Conservation (phyloP, 768 basidiomycete species). For the Crassisporium funariophilum region DNA sequence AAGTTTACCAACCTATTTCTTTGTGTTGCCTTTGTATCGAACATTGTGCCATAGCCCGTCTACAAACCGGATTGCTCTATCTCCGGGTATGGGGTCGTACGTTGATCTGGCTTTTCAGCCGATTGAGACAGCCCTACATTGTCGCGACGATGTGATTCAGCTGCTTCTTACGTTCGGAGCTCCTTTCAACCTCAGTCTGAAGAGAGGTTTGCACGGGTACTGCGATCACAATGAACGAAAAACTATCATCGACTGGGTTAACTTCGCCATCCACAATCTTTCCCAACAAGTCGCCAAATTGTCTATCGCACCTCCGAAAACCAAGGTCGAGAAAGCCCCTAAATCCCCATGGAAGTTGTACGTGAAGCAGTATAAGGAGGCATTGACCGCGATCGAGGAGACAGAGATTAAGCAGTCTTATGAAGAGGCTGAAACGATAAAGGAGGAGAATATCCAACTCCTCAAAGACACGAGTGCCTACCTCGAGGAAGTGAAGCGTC, state of each 20-base stretch:
- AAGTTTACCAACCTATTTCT: slow-evolving; percentile 8
- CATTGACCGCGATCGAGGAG: neutral
- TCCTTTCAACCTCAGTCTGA: slow-evolving; percentile 34
- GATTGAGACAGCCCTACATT: slow-evolving; percentile 38
- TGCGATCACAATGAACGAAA: slow-evolving; percentile 18
- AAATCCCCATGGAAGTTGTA: slow-evolving; percentile 15
- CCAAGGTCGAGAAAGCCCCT: slow-evolving; percentile 5
- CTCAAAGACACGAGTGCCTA: slow-evolving; percentile 32
- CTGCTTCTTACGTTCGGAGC: slow-evolving; percentile 42
- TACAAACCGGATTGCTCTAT: slow-evolving; percentile 12
- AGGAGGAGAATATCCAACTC: slow-evolving; percentile 15
- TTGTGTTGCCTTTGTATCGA: neutral
- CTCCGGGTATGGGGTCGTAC: slow-evolving; percentile 27
- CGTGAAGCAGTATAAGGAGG: slow-evolving; percentile 3
- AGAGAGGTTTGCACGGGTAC: slow-evolving; percentile 21
- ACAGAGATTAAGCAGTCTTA: slow-evolving; percentile 6
- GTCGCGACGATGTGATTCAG: slow-evolving; percentile 38
- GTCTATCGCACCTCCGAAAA: neutral
- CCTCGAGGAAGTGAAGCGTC: slow-evolving; percentile 34
- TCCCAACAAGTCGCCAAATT: too few relatives aligned
- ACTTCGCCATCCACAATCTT: slow-evolving; percentile 30
- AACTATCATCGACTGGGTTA: slow-evolving; percentile 43
- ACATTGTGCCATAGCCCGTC: slow-evolving; percentile 14
- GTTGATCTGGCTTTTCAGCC: slow-evolving; percentile 33
- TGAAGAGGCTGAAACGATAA: slow-evolving; percentile 16